Evolutionary conservation across 495 filamentous ascomycete genomes (phyloP).

Genomic region (Patellaria atrata): DNA sequence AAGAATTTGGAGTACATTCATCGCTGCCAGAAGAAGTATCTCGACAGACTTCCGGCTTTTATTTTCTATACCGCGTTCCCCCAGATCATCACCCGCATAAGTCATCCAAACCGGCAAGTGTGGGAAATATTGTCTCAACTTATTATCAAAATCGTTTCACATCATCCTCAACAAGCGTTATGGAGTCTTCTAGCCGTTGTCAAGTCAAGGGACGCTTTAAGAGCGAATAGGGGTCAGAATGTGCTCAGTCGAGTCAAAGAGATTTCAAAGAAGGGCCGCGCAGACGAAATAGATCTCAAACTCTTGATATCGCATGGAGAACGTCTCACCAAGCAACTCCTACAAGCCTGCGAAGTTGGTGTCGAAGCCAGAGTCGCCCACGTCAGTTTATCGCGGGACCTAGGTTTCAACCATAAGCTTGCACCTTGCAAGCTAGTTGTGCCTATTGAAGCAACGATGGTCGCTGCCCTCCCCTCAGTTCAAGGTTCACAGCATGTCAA

Average conservation of each 20-base stretch:
- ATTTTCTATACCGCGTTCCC: slow-evolving; percentile 84
- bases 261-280: slow-evolving; percentile 30
- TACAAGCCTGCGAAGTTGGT: slow-evolving; percentile 60
- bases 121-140: slow-evolving; percentile 60
- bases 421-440: slow-evolving; percentile 76
- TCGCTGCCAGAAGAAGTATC: slow-evolving; percentile 54
- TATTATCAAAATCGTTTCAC: slow-evolving; percentile 63
- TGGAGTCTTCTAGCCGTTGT: slow-evolving; percentile 84
- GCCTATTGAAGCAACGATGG: slow-evolving; percentile 72
- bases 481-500: slow-evolving; percentile 52
- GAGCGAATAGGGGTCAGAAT: slow-evolving; percentile 36
- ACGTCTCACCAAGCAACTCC: slow-evolving; percentile 68
- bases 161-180: slow-evolving; percentile 78
- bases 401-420: slow-evolving; percentile 71
- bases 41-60: slow-evolving; percentile 64
- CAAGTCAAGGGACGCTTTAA: slow-evolving; percentile 37
- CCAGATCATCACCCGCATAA: slow-evolving; percentile 84
- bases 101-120: slow-evolving; percentile 63
- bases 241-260: slow-evolving; percentile 37
- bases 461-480: slow-evolving; percentile 62
- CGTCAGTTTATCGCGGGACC: slow-evolving; percentile 56
- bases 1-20: slow-evolving; percentile 59
- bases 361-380: slow-evolving; percentile 54
- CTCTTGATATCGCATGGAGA: slow-evolving; percentile 61
- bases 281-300: slow-evolving; percentile 40